Evolutionary conservation across 257 asterid species (phyloP), one percentile per base, ranked within the genome.

Genomic region (Lantana camara): DNA sequence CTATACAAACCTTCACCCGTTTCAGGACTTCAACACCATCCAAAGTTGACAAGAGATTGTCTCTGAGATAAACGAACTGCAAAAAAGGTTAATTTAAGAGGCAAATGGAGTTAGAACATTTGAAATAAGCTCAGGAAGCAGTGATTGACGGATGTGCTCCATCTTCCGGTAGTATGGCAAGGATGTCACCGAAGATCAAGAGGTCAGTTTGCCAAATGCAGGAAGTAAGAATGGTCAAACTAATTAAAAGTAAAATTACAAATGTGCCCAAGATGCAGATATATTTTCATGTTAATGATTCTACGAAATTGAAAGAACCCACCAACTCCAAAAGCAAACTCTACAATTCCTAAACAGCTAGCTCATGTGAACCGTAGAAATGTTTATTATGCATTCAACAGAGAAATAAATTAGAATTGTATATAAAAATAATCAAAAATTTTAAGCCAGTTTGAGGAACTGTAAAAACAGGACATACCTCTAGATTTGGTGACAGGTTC

Each of bases 1-100:
- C 50, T 58, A 63, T 67, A 65, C 76, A 65, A 59, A 94, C 99
- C 99, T 94, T 94, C 85, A 90, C 96, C 48, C 95, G 83, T 62
- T 79, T 84, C 80, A 94, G 84, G 70, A 78, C 85, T 77, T 90
- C 97, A 74, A 90, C 67, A 42, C 99, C 99, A 80, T 94, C 99
- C 84, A 94, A 65, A 38, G 91, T 60, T n/a, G 97, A 84, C 77
- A 94, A 79, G 59, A 85, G 85, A 73, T 94, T 94, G 82, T 94
- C 99, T 83, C 99, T 88, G 70, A 94, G 96, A 78, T 94, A 94
- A 69, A 94, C 96, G 81, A 94, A 94, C 99, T 94, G 90, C 83
- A 69, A 72, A 71, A 70, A 66, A 21, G 46, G 46, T 42, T 56
- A 37, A 56, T 48, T 29, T 49, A 60, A 66, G 45, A 57, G 37